Base-by-base conservation (phyloP, 2,329 filamentous ascomycete genomes). In the Beauveria caledonica region DNA sequence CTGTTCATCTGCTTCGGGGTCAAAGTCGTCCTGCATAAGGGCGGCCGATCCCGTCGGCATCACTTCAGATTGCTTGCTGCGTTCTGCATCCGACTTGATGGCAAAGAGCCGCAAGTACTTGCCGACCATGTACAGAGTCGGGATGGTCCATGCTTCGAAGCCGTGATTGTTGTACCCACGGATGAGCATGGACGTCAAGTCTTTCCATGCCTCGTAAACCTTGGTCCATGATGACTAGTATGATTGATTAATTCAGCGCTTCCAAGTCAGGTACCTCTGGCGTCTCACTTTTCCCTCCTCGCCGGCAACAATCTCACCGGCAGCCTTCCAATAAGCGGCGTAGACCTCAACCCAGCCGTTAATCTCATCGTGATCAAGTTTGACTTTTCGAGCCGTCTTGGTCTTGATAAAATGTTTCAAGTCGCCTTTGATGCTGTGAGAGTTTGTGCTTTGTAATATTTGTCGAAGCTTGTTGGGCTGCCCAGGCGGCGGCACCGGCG, bases 131-230 rank as follows among this genome's bases (percentile, higher is more conserved):
- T 97, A 97, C 44, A 99, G 80, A 69, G 90, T 92, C 3, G 94
- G 92, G 56, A 99, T 86, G 0, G 92, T 94, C 93, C 94, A 99
- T 36, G 91, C 87, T 65, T 90, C 86, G 67, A 97, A 90, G 3
- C 84, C 82, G 60, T 81, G 79, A 65, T 83, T 87, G 40, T 86
- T 87, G 71, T 97, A 97, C 36, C 91, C 92, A 65, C 91, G 85
- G 61, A 92, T 86, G 44, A 97, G 78, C 52, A 80, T 78, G 64
- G 88, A 89, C 50, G 89, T 85, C 63, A 97, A 71, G 45, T 96
- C 90, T 70, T 90, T 95, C 92, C 94, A 97, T 11, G 86, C 78
- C 63, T 92, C 88, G 69, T 96, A 99, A 0, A 92, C 89, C 60
- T 83, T 87, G n/a, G 82, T 81, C 86, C 90, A 96, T 61, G 89